phyloP scores from a whole-genome alignment of 176 grass and related monocot genomes.

The Eremochloa ophiuroides region DNA sequence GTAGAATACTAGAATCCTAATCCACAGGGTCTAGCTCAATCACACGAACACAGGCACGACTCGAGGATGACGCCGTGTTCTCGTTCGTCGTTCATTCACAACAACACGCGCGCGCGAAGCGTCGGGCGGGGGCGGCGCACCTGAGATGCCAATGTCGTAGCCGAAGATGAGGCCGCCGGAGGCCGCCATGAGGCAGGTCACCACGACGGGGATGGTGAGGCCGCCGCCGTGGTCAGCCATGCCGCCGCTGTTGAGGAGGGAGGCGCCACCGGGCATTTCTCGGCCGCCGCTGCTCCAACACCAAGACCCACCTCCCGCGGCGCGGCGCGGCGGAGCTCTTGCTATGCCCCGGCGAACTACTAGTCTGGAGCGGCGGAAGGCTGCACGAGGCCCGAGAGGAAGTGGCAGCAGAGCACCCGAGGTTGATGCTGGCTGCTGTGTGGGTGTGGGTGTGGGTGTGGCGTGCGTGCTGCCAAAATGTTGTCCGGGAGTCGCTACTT shows the following conservation, averaged over 20 bases:
- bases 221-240: constrained; percentile 46
- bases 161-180: constrained; percentile 96
- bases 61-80: too few relatives aligned
- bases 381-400: background rate
- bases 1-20: background rate
- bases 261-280: constrained; percentile 40
- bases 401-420: background rate
- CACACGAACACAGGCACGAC: too few relatives aligned
- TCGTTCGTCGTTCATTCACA: too few relatives aligned
- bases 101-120: too few relatives aligned
- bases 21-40: background rate
- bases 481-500: background rate
- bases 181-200: constrained; percentile 88
- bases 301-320: background rate
- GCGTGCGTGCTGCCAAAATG: background rate
- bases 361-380: background rate
- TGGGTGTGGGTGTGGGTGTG: too few relatives aligned
- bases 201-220: constrained; percentile 61
- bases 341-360: background rate
- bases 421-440: background rate
- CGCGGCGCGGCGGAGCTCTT: background rate
- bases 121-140: constrained; percentile 34
- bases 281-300: background rate
- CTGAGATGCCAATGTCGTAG: constrained; percentile 99
- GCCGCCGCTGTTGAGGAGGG: constrained; percentile 24